These are phyloP conservation scores for Aspergillus uvarum DNA, from an alignment of 2,329 filamentous ascomycete species.

Conservation along the genomic window DNA sequence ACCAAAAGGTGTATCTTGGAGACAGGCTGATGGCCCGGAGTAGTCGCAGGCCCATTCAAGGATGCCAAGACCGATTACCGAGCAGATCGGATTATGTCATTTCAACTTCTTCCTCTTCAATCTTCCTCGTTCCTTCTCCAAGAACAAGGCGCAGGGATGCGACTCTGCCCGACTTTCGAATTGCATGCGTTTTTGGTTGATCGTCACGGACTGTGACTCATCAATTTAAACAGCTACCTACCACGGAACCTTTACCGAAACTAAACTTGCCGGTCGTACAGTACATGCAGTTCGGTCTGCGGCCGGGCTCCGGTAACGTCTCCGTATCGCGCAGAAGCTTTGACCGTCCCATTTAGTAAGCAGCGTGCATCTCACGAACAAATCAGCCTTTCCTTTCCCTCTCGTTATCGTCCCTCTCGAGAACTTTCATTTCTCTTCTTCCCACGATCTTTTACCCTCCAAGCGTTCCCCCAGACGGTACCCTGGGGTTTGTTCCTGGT, in stretches of 20 bases:
- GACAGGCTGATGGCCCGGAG: no score
- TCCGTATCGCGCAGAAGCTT: not conserved
- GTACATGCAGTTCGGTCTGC: not conserved
- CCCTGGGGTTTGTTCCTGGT: constrained; percentile 10
- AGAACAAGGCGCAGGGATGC: not conserved
- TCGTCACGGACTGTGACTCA: not conserved
- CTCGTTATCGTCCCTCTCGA: constrained; percentile 3
- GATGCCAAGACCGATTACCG: not conserved
- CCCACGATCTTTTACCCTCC: constrained; percentile 1
- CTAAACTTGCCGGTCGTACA: not conserved
- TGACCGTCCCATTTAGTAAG: constrained; percentile 5
- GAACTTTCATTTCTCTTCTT: constrained; percentile 2
- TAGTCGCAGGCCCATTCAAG: not conserved
- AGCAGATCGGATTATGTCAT: not conserved
- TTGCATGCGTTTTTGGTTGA: not conserved
- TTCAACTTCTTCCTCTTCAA: not conserved
- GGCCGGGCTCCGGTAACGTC: not conserved
- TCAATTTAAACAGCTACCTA: not conserved
- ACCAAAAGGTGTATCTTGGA: no score
- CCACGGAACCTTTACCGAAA: not conserved
- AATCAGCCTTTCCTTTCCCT: constrained; percentile 4
- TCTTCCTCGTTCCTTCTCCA: not conserved
- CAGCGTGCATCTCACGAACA: constrained; percentile 4
- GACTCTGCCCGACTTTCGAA: not conserved
- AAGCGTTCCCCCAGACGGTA: not conserved